These are phyloP conservation scores for Trichosporon sp. DNA, from an alignment of 1,284 basidiomycete species.

Conservation along the genomic window DNA sequence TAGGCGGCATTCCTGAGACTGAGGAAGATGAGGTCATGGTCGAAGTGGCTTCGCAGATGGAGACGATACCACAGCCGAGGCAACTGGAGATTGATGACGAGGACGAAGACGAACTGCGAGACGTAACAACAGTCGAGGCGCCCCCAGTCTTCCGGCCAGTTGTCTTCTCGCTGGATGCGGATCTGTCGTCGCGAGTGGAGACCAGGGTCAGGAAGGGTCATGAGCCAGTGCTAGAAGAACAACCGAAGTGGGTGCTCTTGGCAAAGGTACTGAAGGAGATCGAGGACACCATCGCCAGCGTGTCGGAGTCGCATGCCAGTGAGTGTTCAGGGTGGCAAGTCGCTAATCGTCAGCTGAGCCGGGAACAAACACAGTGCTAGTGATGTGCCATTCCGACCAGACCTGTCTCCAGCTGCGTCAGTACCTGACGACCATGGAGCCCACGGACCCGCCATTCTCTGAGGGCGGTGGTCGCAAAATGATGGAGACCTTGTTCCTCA, in stretches of 20 bases:
- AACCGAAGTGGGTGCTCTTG: constrained; percentile 91
- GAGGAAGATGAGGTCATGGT: constrained; percentile 51
- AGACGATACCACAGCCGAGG: constrained; percentile 37
- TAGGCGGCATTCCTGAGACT: constrained; percentile 35
- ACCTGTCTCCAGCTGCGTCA: constrained; percentile 75
- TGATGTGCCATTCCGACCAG: constrained; percentile 84
- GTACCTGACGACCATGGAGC: constrained; percentile 71
- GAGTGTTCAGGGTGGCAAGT: constrained; percentile 19
- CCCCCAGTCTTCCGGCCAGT: constrained; percentile 50
- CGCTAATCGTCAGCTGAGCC: constrained; percentile 58
- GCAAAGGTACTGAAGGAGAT: constrained; percentile 86
- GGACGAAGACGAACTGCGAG: constrained; percentile 70
- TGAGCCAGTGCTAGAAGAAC: constrained; percentile 85
- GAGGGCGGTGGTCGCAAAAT: constrained; percentile 64
- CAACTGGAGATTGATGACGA: constrained; percentile 38
- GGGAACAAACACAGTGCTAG: constrained; percentile 75
- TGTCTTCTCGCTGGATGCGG: constrained; percentile 40
- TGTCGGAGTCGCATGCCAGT: constrained; percentile 48
- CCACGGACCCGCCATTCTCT: constrained; percentile 61
- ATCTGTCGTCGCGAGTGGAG: constrained; percentile 41
- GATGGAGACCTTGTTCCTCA: constrained; percentile 64
- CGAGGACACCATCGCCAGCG: constrained; percentile 72
- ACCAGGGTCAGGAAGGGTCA: constrained; percentile 76
- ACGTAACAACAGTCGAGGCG: constrained; percentile 58
- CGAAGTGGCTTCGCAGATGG: constrained; percentile 50